Evolutionary conservation across 352 stramenopile species (phyloP).

Genomic region (Globisporangium sylvaticum): DNA sequence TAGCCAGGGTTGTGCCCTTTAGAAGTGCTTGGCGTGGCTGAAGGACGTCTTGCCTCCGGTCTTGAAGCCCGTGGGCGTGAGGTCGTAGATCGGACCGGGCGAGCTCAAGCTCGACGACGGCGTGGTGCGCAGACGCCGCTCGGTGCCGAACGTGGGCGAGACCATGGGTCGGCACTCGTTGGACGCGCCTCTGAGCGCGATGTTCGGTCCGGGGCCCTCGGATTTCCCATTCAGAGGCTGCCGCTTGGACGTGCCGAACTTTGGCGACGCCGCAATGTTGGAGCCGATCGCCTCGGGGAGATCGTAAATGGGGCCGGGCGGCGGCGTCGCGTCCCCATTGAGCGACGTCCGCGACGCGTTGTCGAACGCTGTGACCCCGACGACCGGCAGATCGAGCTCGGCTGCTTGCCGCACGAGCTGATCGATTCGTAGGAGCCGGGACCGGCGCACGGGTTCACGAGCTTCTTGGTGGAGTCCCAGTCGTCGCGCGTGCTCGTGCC

Average conservation of each 20-base stretch:
- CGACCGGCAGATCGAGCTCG: slow-evolving; percentile 47
- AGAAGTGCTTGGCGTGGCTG: slow-evolving; percentile 66
- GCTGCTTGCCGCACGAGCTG: slow-evolving; percentile 54
- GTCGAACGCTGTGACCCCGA: slow-evolving; percentile 52
- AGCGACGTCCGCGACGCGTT: slow-evolving; percentile 48
- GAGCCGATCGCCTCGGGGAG: slow-evolving; percentile 44
- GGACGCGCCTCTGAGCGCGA: slow-evolving; percentile 58
- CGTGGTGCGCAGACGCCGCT: slow-evolving; percentile 37
- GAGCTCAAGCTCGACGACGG: slow-evolving; percentile 22
- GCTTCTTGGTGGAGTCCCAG: slow-evolving; percentile 68
- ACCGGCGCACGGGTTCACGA: slow-evolving; percentile 51
- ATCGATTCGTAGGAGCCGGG: slow-evolving; percentile 65
- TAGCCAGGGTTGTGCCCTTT: neutral
- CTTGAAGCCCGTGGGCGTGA: slow-evolving; percentile 54
- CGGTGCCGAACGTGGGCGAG: slow-evolving; percentile 71
- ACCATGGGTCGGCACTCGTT: slow-evolving; percentile 36
- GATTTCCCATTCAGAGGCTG: slow-evolving; percentile 48
- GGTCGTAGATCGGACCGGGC: slow-evolving; percentile 70
- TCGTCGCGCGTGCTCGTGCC: slow-evolving; percentile 75
- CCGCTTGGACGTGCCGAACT: slow-evolving; percentile 60
- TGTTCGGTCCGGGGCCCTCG: slow-evolving; percentile 57
- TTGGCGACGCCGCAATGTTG: slow-evolving; percentile 28
- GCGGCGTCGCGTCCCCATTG: slow-evolving; percentile 55
- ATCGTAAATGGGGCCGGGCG: slow-evolving; percentile 75
- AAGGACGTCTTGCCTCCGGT: slow-evolving; percentile 56